phyloP scores from a whole-genome alignment of 108 stramenopile genomes.

The Fragilariopsis cylindrus region DNA sequence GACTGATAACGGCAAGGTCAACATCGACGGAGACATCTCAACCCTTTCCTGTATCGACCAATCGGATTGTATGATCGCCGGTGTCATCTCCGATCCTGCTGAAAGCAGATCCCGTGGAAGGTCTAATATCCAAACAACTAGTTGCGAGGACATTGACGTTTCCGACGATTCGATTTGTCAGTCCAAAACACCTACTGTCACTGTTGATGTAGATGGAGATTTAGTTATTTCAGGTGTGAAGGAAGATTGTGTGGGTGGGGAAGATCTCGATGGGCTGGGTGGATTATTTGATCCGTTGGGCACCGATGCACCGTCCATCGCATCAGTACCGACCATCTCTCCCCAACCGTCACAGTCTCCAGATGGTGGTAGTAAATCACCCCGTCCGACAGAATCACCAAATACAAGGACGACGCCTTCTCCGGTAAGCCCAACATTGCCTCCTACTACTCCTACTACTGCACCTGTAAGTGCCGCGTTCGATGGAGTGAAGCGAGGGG shows the following conservation, averaged over 20 bases:
- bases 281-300: neutral
- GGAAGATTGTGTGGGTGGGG: conserved; percentile 5
- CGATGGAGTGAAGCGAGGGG: neutral
- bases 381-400: neutral
- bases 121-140: neutral
- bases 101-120: neutral
- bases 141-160: conserved; percentile 5
- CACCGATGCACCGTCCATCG: neutral
- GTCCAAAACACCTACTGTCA: neutral
- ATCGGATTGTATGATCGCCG: neutral
- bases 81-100: conserved; percentile 2
- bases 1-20: neutral
- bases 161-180: neutral
- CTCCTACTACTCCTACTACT: neutral
- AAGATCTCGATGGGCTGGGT: neutral
- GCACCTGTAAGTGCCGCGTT: neutral
- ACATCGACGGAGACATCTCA: neutral
- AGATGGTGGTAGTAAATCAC: neutral
- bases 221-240: neutral
- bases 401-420: neutral
- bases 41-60: neutral
- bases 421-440: neutral
- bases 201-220: neutral
- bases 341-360: too few species aligned
- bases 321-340: neutral